Evolutionary conservation across 441 rosid genomes (phyloP).

Genomic region (Rhodomyrtus psidioides): DNA sequence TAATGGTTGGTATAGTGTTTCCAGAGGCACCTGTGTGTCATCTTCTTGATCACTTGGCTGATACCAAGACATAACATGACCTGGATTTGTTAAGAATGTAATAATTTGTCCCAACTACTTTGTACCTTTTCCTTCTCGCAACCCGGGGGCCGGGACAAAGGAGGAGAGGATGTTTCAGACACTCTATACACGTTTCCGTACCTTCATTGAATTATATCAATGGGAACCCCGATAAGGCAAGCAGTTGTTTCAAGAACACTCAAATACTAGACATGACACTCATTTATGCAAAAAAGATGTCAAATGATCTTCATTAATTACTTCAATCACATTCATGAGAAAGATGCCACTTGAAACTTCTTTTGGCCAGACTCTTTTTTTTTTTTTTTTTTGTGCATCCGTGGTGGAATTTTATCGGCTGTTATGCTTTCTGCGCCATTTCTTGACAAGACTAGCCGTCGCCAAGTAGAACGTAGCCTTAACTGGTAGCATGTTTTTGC

Average conservation of each 20-base stretch:
- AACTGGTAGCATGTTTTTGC: background rate
- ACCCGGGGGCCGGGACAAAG: no score
- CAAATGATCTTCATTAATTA: background rate
- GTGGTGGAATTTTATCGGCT: background rate
- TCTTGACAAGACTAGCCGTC: background rate
- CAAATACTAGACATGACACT: background rate
- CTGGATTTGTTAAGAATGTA: background rate
- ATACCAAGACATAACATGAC: background rate
- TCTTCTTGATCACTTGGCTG: background rate
- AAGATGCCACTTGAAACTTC: background rate
- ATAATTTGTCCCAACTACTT: background rate
- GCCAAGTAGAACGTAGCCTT: background rate
- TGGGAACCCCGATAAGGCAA: background rate
- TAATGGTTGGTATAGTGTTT: background rate
- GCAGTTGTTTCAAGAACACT: background rate
- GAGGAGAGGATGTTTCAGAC: background rate
- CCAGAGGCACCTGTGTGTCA: background rate
- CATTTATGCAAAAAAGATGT: background rate
- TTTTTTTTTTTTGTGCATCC: background rate
- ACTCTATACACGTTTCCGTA: background rate
- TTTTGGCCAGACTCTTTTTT: background rate
- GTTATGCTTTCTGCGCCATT: background rate
- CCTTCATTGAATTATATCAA: background rate
- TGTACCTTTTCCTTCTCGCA: background rate
- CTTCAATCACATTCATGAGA: background rate